These are phyloP conservation scores for Anisodus tanguticus DNA, from an alignment of 257 asterid species.

Conservation along the genomic window DNA sequence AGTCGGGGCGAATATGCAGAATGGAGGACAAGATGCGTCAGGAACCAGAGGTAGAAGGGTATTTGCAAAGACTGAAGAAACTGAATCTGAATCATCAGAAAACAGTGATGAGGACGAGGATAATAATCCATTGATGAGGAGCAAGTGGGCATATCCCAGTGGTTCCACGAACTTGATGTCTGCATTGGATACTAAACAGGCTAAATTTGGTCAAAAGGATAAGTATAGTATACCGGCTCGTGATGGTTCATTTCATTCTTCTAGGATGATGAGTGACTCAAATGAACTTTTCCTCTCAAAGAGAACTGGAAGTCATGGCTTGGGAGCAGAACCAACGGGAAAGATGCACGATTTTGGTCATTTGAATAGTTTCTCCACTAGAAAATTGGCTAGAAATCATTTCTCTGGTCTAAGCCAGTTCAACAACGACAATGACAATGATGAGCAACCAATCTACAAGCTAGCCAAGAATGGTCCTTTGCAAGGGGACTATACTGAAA, in stretches of 20 bases:
- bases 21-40: slow-evolving; percentile 55
- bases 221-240: slow-evolving; percentile 48
- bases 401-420: slow-evolving; percentile 53
- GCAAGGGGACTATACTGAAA: slow-evolving; percentile 57
- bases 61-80: slow-evolving; percentile 69
- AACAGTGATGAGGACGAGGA: slow-evolving; percentile 66
- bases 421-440: slow-evolving; percentile 41
- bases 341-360: slow-evolving; percentile 70
- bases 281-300: slow-evolving; percentile 49
- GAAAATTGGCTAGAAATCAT: slow-evolving; percentile 49
- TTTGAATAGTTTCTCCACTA: slow-evolving; percentile 48
- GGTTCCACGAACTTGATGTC: slow-evolving; percentile 62
- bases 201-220: slow-evolving; percentile 57
- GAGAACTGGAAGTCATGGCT: slow-evolving; percentile 41
- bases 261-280: slow-evolving; percentile 48
- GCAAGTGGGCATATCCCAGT: slow-evolving; percentile 90
- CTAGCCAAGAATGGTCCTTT: slow-evolving; percentile 64
- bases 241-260: slow-evolving; percentile 58
- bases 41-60: slow-evolving; percentile 51
- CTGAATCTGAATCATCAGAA: slow-evolving; percentile 94
- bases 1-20: slow-evolving; percentile 48
- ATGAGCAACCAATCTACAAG: slow-evolving; percentile 54
- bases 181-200: slow-evolving; percentile 49
- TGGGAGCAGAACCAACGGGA: slow-evolving; percentile 61
- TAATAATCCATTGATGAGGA: slow-evolving; percentile 90